Base-by-base conservation (phyloP, 1,139 yeast genomes). In the Pichia sp. region DNA sequence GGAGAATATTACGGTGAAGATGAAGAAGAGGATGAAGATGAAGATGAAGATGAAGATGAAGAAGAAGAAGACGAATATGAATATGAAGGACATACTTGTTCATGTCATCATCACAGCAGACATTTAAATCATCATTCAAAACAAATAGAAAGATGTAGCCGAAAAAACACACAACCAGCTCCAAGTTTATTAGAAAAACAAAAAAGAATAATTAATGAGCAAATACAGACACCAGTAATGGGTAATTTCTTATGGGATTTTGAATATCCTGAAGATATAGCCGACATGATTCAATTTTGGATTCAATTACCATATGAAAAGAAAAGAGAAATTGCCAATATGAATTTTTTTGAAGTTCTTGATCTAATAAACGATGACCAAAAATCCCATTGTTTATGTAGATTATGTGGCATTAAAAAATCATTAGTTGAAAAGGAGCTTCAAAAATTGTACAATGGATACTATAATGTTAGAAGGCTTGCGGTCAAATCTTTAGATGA, bases 341-440 rank as follows among this genome's bases (percentile, higher is more conserved):
- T 85, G 36, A 88, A 83, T 52, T 82, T 81, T 58, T 76, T 76
- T 40, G 79, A 86, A 29, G 81, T 86, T 2, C 68, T 83, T 62
- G 74, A 72, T 45, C 70, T 78, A 43, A 76, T 85, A 62, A 75
- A 74, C 48, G 75, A 72, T 40, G 80, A 78, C 54, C 80, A 70
- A 53, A 64, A 65, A 38, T 43, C 51, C 3, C 53, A 60, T 7
- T 88, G 96, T 59, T 72, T 78, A 43, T 89, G 97, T 59, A 67
- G 79, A 6, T 79, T 79, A 24, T 89, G 97, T 63, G 95, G 93
- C 1, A 73, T 87, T 40, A 78, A 84, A 51, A 77, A 80, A 50
- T 66, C 70, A 46, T 77, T 88, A 24, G 76, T 87, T 51, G 93
- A 85, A 55, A 80, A 79, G 50, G 95, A 86, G 56, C 72, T 89